Conservation (phyloP, 805 yeast genomes). For the Saccharomycopsis capsularis region DNA sequence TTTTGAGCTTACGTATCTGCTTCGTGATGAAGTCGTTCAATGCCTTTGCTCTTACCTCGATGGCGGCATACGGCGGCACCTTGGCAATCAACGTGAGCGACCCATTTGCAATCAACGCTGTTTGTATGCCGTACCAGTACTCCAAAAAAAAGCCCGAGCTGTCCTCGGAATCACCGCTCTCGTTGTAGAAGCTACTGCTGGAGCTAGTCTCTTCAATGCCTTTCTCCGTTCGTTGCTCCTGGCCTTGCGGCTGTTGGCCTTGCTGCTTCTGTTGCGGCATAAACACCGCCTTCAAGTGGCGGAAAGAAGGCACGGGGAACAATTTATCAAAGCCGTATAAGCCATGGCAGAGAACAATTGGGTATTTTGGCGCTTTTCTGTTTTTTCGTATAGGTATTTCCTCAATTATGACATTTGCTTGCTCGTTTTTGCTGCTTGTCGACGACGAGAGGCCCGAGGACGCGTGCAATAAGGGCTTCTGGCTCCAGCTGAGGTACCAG, state of each 20-base stretch:
- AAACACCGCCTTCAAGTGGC: conserved; percentile 27
- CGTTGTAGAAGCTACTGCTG: conserved; percentile 15
- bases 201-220: conserved; percentile 14
- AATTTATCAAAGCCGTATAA: conserved; percentile 70
- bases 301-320: conserved; percentile 37
- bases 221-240: conserved; percentile 19
- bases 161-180: conserved; percentile 9
- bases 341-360: conserved; percentile 82
- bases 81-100: conserved; percentile 62
- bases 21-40: conserved; percentile 45
- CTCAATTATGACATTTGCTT: background rate
- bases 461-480: too few species aligned
- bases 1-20: conserved; percentile 6
- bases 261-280: conserved; percentile 22
- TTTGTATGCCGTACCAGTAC: conserved; percentile 79
- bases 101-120: conserved; percentile 53
- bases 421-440: background rate
- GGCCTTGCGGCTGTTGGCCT: conserved; percentile 24
- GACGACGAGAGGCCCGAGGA: too few species aligned
- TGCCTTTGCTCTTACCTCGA: conserved; percentile 56
- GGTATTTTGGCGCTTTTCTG: conserved; percentile 52
- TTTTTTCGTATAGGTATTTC: background rate
- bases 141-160: conserved; percentile 41
- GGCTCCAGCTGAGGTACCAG: too few species aligned
- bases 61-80: conserved; percentile 79